Conservation (phyloP, 2,329 filamentous ascomycete species). For the Mycosphaerella sp. region DNA sequence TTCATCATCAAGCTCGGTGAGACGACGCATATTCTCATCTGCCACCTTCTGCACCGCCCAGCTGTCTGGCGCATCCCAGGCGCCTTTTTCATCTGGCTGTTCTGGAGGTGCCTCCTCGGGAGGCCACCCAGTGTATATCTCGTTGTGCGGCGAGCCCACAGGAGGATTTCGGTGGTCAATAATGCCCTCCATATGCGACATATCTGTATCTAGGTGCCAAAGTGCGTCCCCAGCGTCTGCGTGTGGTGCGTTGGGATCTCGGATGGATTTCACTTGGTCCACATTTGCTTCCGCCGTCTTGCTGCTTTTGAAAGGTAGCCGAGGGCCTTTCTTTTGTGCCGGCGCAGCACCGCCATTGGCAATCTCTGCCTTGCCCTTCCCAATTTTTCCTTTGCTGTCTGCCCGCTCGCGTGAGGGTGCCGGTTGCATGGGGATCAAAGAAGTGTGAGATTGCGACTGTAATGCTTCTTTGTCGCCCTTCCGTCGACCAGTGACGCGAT, state of each 20-base stretch:
- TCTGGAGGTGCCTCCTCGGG: conserved; percentile 28
- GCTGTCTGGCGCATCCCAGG: conserved; percentile 92
- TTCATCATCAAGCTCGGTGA: conserved; percentile 61
- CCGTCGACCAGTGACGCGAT: conserved; percentile 48
- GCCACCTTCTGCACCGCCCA: conserved; percentile 78
- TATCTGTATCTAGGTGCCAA: conserved; percentile 78
- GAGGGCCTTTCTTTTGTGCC: conserved; percentile 27
- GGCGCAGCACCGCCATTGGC: conserved; percentile 14
- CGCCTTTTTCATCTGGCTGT: conserved; percentile 37
- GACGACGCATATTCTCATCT: conserved; percentile 55
- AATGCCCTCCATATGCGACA: conserved; percentile 88
- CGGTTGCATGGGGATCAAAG: conserved; percentile 35
- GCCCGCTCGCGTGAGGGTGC: conserved; percentile 17
- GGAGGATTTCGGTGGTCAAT: conserved; percentile 58
- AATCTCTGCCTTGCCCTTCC: conserved; percentile 21
- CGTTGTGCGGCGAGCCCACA: conserved; percentile 58
- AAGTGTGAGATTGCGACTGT: conserved; percentile 38
- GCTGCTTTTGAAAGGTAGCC: conserved; percentile 51
- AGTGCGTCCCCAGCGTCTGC: conserved; percentile 42
- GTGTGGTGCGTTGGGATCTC: conserved; percentile 39
- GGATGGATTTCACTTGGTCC: conserved; percentile 37
- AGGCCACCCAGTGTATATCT: conserved; percentile 46
- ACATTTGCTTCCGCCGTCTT: conserved; percentile 42
- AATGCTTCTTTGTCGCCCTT: conserved; percentile 42
- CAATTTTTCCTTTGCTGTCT: conserved; percentile 25